Conservation (phyloP, 306 rosid genomes). For the Potentilla sterilis region DNA sequence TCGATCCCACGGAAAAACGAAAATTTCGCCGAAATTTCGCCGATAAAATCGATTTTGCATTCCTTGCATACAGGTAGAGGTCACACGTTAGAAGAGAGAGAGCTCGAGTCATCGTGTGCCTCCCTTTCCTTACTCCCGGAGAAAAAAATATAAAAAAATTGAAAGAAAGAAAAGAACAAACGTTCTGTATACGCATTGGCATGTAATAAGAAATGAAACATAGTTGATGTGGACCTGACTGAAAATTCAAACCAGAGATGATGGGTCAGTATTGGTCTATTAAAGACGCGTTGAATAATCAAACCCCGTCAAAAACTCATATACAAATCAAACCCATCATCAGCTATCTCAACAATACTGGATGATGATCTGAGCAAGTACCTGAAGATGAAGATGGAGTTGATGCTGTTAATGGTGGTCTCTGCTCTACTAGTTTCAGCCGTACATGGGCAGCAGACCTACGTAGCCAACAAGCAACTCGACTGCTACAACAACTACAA, state of each 20-base stretch:
- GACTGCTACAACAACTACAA: conserved; percentile 29
- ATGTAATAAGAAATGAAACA: not conserved
- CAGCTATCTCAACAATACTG: not conserved
- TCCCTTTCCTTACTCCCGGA: no score
- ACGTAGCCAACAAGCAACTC: conserved; percentile 59
- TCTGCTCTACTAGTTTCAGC: not conserved
- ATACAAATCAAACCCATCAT: not conserved
- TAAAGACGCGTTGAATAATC: not conserved
- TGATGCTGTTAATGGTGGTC: not conserved
- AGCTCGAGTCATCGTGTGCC: no score
- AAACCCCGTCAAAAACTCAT: not conserved
- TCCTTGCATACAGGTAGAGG: no score
- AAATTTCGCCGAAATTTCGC: no score
- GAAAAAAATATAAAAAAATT: no score
- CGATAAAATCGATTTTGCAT: no score
- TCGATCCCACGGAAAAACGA: no score
- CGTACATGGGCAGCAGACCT: conserved; percentile 41
- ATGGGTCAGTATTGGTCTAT: not conserved
- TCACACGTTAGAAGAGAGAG: no score
- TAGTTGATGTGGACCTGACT: not conserved
- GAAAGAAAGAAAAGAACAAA: no score
- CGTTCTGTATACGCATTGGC: not conserved
- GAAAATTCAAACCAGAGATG: not conserved
- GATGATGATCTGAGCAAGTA: not conserved
- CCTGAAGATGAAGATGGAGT: not conserved